Evolutionary conservation across 305 asterid species (phyloP), one percentile per base, ranked within the genome.

Genomic region (Lippia alba): DNA sequence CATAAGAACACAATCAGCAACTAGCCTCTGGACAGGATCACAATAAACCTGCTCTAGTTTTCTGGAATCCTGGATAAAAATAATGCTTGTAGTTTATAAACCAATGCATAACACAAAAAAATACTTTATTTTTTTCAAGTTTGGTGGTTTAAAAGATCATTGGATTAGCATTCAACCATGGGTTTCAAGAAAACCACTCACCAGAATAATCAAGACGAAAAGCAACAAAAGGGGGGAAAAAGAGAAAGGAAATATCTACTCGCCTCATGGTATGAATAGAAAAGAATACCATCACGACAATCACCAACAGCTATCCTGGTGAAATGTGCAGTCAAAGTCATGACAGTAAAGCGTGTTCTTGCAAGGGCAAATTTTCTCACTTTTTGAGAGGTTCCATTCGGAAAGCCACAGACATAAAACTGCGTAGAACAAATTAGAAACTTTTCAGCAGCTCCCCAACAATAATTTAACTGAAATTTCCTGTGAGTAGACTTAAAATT

Each of bases 221-320:
- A 16, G 45, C 56, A 51, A 12, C 56, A 53, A 34, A 64, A 46
- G 58, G 66, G 59, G 72, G 50, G 58, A 76, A 33, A 16, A 54
- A 59, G 58, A 59, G 53, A 24, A 24, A 24, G 30, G 30, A 8
- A 32, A 18, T 51, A 55, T 2, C 57, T 50, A 62, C 87, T 73
- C 69, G 91, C 99, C 94, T 94, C 99, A 66, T 79, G 94, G 80
- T 87, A 94, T 7, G 88, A 76, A 79, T 87, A 94, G 82, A 92
- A 94, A 61, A 94, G 96, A 78, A 94, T 76, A 45, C 99, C 99
- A 77, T 94, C 99, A 36, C 99, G 96, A 76, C 98, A 90, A 80
- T 92, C 97, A 66, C 99, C 98, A 57, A 94, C 99, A 79, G 97
- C 97, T 81, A 94, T 94, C 87, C 94, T 94, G 60, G 92, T 90